Base-by-base conservation (phyloP, 2,329 filamentous ascomycete genomes). In the Cercospora zeae-maydis region DNA sequence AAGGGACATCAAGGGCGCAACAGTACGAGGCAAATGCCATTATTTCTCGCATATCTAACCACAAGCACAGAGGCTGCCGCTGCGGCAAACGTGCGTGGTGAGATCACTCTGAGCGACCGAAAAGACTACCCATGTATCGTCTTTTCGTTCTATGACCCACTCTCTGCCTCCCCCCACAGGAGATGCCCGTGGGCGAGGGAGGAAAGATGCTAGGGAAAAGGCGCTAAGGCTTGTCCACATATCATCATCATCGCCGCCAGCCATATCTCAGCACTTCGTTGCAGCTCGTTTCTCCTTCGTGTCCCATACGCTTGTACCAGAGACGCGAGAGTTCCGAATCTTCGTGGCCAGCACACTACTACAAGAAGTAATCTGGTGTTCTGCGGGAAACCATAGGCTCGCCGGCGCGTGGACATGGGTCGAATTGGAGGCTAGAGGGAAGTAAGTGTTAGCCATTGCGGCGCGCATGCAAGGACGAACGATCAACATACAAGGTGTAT, bases 291-390 rank as follows among this genome's bases (percentile, higher is more conserved):
- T 16, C 39, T 31, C 30, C 36, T 52, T 47, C 34, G 36, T n/a
- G 34, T n/a, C 21, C 47, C 34, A 14, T 37, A 30, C 33, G 54
- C 51, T 45, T 61, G 42, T 47, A 56, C 53, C 14, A 37, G 5
- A 24, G 47, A 19, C 53, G 19, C 21, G 59, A 45, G 33, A 53
- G 45, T 54, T 27, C 53, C 61, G 52, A 49, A 11, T 61, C 24
- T 58, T 58, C 36, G 58, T 37, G 19, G 37, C 59, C 34, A 39
- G 56, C 37, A 63, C 53, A 75, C 74, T 90, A 99, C 78, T 90
- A 99, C 78, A 98, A 89, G 90, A 99, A 99, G 84, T 99, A 99
- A 79, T 99, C 93, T 61, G 93, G 93, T 68, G 95, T 99, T 83
- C 95, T 89, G 76, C 81, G 79, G 51, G 95, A 98, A 68, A 99